Conservation (phyloP, 768 basidiomycete genomes). For the Suillus bovinus region DNA sequence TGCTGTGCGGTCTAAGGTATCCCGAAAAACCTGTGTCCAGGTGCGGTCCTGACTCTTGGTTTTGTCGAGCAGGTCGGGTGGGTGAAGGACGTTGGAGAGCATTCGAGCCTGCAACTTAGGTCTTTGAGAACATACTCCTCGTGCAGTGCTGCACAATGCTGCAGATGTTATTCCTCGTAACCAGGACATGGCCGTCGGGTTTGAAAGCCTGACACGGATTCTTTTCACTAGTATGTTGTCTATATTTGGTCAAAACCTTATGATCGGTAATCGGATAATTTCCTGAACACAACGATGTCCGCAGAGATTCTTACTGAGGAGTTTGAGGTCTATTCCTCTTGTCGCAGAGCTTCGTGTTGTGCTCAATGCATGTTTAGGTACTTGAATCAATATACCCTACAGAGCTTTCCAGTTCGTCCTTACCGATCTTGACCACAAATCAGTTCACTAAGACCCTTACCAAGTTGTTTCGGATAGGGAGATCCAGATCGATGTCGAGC, state of each 20-base stretch:
- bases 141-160: neutral
- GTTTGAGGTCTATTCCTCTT: constrained; percentile 65
- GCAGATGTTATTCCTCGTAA: constrained; percentile 3
- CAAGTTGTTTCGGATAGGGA: constrained; percentile 85
- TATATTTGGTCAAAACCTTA: constrained; percentile 8
- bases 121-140: neutral
- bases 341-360: constrained; percentile 8
- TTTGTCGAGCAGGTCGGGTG: neutral
- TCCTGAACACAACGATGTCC: constrained; percentile 45
- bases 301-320: constrained; percentile 79
- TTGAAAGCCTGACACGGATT: neutral
- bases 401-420: constrained; percentile 83
- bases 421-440: constrained; percentile 31
- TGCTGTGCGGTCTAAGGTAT: neutral
- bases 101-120: neutral
- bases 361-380: constrained; percentile 52
- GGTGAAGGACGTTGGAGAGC: neutral
- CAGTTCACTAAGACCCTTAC: constrained; percentile 47
- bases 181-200: constrained; percentile 5
- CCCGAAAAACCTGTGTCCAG: neutral
- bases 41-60: neutral
- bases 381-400: constrained; percentile 96
- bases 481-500: constrained; percentile 84
- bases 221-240: neutral
- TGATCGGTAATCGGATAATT: constrained; percentile 14